Evolutionary conservation across 2,329 filamentous ascomycete species (phyloP).

Genomic region (Pseudocercospora fijiensis): DNA sequence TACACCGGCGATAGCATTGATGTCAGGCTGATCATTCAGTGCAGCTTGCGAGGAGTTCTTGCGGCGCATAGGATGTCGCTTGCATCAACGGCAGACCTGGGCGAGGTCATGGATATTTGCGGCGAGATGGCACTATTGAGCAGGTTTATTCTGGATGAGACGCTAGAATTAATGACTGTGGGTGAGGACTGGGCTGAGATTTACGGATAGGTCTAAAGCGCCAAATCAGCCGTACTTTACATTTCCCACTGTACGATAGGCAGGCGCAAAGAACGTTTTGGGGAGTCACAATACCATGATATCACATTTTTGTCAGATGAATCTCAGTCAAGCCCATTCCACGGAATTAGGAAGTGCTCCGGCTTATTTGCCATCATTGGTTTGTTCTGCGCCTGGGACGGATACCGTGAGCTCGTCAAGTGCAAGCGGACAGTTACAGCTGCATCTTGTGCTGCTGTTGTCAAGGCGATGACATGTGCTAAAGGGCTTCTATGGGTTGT

Average conservation of each 20-base stretch:
- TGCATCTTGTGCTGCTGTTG: slow-evolving; percentile 29
- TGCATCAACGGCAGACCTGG: too few relatives aligned
- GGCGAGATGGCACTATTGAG: not conserved
- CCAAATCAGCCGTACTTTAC: too few relatives aligned
- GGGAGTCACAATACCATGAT: not conserved
- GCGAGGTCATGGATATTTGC: too few relatives aligned
- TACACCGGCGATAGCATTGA: too few relatives aligned
- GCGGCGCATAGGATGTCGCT: too few relatives aligned
- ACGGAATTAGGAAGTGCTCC: slow-evolving; percentile 92
- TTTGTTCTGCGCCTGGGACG: slow-evolving; percentile 66
- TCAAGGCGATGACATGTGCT: slow-evolving; percentile 25
- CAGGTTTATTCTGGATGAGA: not conserved
- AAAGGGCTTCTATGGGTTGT: not conserved
- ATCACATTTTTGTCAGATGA: slow-evolving; percentile 1
- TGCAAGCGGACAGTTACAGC: slow-evolving; percentile 37
- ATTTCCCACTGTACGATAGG: too few relatives aligned
- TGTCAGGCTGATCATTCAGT: too few relatives aligned
- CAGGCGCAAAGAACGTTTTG: not conserved
- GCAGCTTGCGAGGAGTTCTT: too few relatives aligned
- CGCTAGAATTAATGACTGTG: not conserved
- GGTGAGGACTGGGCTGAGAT: too few relatives aligned
- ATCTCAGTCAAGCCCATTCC: slow-evolving; percentile 71
- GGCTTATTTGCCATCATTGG: slow-evolving; percentile 91
- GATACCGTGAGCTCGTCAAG: slow-evolving; percentile 34
- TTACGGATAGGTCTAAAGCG: too few relatives aligned